Percentiles rank a stretch among this genome's conserved stretches.
Conservation (phyloP, 2,329 filamentous ascomycete genomes). For the Parascedosporium putredinis region DNA sequence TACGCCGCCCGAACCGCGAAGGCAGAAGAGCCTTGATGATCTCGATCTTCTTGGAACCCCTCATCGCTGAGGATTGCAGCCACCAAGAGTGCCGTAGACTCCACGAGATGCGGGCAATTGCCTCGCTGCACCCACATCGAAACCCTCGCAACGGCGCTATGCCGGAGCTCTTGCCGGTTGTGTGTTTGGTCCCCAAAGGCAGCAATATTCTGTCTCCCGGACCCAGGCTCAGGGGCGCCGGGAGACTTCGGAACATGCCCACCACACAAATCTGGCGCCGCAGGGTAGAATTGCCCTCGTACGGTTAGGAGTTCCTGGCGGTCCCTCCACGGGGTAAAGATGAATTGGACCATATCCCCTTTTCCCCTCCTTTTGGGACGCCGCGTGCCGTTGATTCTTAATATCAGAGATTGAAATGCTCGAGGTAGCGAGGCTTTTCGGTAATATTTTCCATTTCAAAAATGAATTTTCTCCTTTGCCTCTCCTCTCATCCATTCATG, state of each 20-base stretch:
- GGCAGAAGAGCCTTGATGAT: conserved; percentile 27
- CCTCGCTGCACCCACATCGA: conserved; percentile 63
- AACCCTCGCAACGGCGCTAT: conserved; percentile 44
- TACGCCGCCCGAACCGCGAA: conserved; percentile 61
- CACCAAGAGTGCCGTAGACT: conserved; percentile 64
- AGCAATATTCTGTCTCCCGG: conserved; percentile 1
- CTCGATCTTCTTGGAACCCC: conserved; percentile 18
- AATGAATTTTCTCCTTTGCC: no score
- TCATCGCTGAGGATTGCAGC: conserved; percentile 59
- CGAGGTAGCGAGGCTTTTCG: no score
- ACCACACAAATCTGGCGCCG: background rate
- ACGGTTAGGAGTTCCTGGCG: conserved; percentile 55
- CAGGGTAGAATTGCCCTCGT: conserved; percentile 50
- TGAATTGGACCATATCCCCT: conserved; percentile 53
- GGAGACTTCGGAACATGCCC: background rate
- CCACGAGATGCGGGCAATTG: conserved; percentile 67
- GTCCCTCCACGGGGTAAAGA: conserved; percentile 64
- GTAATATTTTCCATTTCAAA: no score
- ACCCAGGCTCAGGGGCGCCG: background rate
- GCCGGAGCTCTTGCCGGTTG: conserved; percentile 23
- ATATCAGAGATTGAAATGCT: no score
- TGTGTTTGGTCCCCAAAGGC: conserved; percentile 1
- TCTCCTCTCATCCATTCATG: no score
- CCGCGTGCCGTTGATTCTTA: background rate
- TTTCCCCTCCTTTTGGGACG: background rate